Conservation (phyloP, 768 basidiomycete genomes). For the Lactifluus echinatus region DNA sequence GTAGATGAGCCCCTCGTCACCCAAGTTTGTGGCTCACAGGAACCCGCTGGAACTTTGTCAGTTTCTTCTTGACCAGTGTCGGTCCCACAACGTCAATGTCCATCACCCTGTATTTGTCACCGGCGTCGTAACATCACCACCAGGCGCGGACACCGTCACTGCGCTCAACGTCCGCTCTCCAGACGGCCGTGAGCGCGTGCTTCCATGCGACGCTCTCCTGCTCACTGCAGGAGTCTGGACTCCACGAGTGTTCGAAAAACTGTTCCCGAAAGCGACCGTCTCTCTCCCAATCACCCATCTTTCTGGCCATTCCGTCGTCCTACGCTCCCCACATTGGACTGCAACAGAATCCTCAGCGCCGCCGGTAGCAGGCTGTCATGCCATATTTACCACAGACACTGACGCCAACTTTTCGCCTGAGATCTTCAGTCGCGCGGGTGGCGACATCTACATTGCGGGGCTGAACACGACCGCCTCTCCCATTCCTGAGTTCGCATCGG, state of each 20-base stretch:
- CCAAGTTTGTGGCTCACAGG: conserved; percentile 9
- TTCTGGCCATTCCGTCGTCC: conserved; percentile 26
- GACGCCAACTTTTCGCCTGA: conserved; percentile 26
- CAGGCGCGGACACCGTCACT: conserved; percentile 10
- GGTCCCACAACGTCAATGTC: conserved; percentile 24
- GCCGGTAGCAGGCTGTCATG: conserved; percentile 23
- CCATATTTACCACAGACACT: conserved; percentile 27
- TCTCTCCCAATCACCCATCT: conserved; percentile 25
- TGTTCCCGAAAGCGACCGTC: conserved; percentile 26
- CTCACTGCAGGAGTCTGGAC: conserved; percentile 34
- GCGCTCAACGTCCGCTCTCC: conserved; percentile 5
- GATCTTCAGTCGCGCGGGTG: conserved; percentile 27
- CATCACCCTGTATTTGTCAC: conserved; percentile 22
- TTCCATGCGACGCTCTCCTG: conserved; percentile 28
- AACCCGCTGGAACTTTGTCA: conserved; percentile 26
- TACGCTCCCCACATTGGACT: conserved; percentile 24
- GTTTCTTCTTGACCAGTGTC: conserved; percentile 27
- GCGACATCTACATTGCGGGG: conserved; percentile 29
- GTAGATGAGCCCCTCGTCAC: neutral
- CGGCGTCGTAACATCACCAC: conserved; percentile 20
- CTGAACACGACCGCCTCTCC: conserved; percentile 23
- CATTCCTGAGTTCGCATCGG: conserved; percentile 24
- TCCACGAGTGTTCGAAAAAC: conserved; percentile 27
- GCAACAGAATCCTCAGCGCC: neutral
- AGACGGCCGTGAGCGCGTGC: conserved; percentile 9